Percentiles rank a stretch among this genome's conserved stretches.
These are phyloP conservation scores for Saccharomycopsis phalli DNA, from an alignment of 1,139 yeast genomes.

Conservation along the genomic window DNA sequence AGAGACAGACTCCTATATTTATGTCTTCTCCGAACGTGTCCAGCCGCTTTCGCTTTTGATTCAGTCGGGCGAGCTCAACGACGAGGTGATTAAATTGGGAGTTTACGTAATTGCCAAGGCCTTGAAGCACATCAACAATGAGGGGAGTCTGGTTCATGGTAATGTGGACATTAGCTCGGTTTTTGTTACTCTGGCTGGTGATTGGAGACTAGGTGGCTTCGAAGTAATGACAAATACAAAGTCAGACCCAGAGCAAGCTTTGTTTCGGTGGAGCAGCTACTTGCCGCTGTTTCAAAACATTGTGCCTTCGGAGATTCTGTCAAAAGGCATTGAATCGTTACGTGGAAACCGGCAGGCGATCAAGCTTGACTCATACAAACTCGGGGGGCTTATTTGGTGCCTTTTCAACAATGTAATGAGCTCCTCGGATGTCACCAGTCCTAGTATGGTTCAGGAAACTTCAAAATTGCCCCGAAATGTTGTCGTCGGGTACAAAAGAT, in stretches of 20 bases:
- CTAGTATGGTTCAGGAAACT: constrained; percentile 23
- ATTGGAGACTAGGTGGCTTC: constrained; percentile 81
- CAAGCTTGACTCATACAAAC: constrained; percentile 54
- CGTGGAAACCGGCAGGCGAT: constrained; percentile 26
- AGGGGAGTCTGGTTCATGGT: constrained; percentile 60
- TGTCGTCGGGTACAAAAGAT: constrained; percentile 26
- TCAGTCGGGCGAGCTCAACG: constrained; percentile 20
- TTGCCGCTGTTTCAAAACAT: constrained; percentile 29
- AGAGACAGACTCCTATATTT: constrained; percentile 47
- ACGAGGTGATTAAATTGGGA: constrained; percentile 46
- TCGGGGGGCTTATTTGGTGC: constrained; percentile 48
- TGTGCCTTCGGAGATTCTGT: constrained; percentile 37
- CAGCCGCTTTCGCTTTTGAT: constrained; percentile 38
- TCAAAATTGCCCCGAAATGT: constrained; percentile 27
- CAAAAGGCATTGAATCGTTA: constrained; percentile 37
- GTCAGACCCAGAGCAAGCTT: constrained; percentile 43
- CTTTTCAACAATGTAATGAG: constrained; percentile 32
- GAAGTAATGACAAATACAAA: constrained; percentile 54
- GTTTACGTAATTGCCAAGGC: constrained; percentile 48
- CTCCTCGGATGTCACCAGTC: constrained; percentile 19
- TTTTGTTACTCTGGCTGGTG: constrained; percentile 61
- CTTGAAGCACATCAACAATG: constrained; percentile 51
- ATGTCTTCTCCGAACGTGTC: constrained; percentile 67
- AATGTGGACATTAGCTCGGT: constrained; percentile 50
- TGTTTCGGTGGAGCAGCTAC: constrained; percentile 25